phyloP scores from a whole-genome alignment of 2,329 filamentous ascomycete species.

The Dactylellina drechsleri region DNA sequence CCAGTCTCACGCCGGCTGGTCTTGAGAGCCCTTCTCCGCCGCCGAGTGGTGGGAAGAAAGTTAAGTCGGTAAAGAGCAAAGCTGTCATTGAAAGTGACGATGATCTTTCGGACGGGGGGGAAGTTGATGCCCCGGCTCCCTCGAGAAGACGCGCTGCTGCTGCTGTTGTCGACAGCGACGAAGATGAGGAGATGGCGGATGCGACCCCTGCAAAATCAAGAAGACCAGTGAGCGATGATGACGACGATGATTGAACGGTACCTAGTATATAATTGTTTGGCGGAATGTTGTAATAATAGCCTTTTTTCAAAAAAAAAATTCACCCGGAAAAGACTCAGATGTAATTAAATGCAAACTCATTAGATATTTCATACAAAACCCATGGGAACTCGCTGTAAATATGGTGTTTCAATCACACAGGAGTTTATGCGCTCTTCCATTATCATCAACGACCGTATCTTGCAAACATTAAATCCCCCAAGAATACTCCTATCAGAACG shows the following conservation, averaged over 20 bases:
- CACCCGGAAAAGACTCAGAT: not conserved
- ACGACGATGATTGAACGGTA: constrained; percentile 19
- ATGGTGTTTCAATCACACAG: too few species aligned
- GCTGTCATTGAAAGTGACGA: constrained; percentile 44
- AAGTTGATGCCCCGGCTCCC: constrained; percentile 18
- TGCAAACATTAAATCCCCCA: constrained; percentile 83
- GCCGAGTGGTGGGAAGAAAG: constrained; percentile 25
- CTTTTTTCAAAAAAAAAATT: not conserved
- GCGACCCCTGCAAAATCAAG: constrained; percentile 54
- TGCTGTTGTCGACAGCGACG: constrained; percentile 40
- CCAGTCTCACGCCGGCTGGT: constrained; percentile 34
- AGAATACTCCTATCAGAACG: constrained; percentile 79
- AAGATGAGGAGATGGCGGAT: constrained; percentile 53
- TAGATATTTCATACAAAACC: too few species aligned
- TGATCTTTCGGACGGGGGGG: constrained; percentile 24
- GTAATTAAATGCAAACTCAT: too few species aligned
- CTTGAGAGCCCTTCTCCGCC: constrained; percentile 22
- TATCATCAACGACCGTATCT: constrained; percentile 64
- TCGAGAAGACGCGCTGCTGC: constrained; percentile 10
- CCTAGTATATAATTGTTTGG: not conserved
- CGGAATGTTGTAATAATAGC: constrained; percentile 39
- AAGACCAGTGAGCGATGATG: not conserved
- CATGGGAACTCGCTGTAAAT: too few species aligned
- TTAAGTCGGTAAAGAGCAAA: constrained; percentile 38
- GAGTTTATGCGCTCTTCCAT: too few species aligned